These are phyloP conservation scores for Phytophthora kernoviae DNA, from an alignment of 352 stramenopile species.

Conservation along the genomic window DNA sequence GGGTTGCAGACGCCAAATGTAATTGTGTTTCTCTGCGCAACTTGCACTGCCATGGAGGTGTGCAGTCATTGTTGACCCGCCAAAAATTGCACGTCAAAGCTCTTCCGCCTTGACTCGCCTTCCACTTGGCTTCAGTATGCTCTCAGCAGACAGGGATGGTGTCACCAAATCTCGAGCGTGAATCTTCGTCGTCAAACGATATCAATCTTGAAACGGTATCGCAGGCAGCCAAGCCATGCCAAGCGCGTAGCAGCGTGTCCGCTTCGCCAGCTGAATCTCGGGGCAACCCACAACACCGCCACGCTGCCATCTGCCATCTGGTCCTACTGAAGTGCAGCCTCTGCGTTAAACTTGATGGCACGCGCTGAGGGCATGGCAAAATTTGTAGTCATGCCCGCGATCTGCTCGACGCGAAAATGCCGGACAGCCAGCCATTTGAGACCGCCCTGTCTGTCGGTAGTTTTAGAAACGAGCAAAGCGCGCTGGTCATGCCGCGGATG, in stretches of 20 bases:
- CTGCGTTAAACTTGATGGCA: neutral
- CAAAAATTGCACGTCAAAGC: constrained; percentile 1
- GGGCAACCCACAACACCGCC: neutral
- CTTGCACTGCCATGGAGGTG: neutral
- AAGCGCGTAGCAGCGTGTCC: neutral
- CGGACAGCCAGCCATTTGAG: neutral
- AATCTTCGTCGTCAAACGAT: constrained; percentile 1
- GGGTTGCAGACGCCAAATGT: neutral
- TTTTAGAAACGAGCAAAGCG: neutral
- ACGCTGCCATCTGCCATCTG: neutral
- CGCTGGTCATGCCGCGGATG: neutral
- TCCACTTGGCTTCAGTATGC: neutral
- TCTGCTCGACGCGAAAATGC: constrained; percentile 1
- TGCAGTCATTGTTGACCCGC: neutral
- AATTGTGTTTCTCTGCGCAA: neutral
- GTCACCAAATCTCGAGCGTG: neutral
- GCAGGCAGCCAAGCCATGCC: neutral
- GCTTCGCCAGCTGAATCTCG: neutral
- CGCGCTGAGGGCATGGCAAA: neutral
- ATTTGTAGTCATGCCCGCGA: neutral
- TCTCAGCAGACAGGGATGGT: neutral
- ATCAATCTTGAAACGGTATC: constrained; percentile 4
- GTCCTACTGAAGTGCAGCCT: neutral
- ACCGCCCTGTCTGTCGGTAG: neutral
- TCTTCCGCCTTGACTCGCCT: neutral